Evolutionary conservation across 176 grass and related monocot species (phyloP), one percentile per base, ranked within the genome.

Genomic region (Bothriochloa decipiens): DNA sequence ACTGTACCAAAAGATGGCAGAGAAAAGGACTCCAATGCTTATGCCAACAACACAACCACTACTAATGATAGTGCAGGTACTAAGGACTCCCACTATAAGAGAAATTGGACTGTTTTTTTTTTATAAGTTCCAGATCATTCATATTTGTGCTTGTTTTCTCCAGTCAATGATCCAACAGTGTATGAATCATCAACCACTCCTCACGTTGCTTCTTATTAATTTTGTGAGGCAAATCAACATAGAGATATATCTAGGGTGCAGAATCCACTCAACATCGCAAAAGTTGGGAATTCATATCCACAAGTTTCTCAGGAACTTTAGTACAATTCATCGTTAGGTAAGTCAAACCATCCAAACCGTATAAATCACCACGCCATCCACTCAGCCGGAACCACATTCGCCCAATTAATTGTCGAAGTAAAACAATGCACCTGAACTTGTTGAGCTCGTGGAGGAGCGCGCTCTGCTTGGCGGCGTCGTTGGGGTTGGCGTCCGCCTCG

Each of bases 361-460:
- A 50, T 65, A 55, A 28, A 79, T 61, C 20, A 69, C 14, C 28
- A 83, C 41, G 8, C 17, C 40, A 46, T 66, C 14, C 74, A 57
- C 36, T 76, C 22, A 75, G 49, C 10, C 50, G 15, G 41, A 75
- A 79, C 49, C 25, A 29, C 68, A 90, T 90, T 90, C 74, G 14
- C 17, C 49, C 14, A 67, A 75, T 80, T 32, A 67, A 75, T 80
- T 32, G 17, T 52, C 11, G 1, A 37, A 57, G 78, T 10, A 52
- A 52, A 13, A 3, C 29, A 58, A 26, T 75, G 33, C 73, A 99
- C 97, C 93, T 99, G 90, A 84, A 86, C 77, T 94, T 99, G 68
- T 96, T 96, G 66, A 99, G 90, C 86, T 96, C 97, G n/a, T 89
- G 89, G 69, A 99, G 97, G 11, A 99, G 90, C 79, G 80, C 71